Conservation (phyloP, 2,329 filamentous ascomycete species). For the Lachnellula occidentalis region DNA sequence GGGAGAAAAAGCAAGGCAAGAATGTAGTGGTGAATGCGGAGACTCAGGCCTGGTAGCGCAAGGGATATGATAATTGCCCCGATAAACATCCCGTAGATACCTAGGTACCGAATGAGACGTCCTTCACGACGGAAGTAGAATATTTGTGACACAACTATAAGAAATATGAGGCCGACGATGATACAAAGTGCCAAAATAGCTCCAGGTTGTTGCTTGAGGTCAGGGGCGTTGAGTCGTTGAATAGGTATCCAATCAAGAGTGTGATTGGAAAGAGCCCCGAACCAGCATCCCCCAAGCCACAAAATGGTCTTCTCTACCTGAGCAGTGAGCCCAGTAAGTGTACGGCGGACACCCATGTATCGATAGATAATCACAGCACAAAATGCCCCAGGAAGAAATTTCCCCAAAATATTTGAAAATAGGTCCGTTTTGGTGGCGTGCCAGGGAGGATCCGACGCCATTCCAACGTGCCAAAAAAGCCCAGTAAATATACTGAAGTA, state of each 20-base stretch:
- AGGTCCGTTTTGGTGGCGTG: constrained; percentile 62
- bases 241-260: constrained; percentile 94
- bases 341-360: constrained; percentile 70
- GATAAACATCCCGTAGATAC: constrained; percentile 67
- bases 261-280: constrained; percentile 89
- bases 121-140: constrained; percentile 85
- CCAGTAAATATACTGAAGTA: constrained; percentile 79
- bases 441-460: constrained; percentile 81
- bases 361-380: constrained; percentile 82
- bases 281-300: constrained; percentile 86
- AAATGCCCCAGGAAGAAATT: constrained; percentile 82
- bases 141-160: constrained; percentile 73
- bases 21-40: constrained; percentile 95
- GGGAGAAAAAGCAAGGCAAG: constrained; percentile 80
- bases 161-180: constrained; percentile 36
- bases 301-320: constrained; percentile 87
- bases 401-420: constrained; percentile 71
- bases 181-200: constrained; percentile 68
- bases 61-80: constrained; percentile 64
- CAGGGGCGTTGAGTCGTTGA: constrained; percentile 82
- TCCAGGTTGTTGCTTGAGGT: constrained; percentile 83
- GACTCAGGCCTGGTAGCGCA: constrained; percentile 66
- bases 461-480: constrained; percentile 82
- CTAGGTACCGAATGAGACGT: constrained; percentile 70
- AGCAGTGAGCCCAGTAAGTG: constrained; percentile 66